Evolutionary conservation across 139 green algal genomes (phyloP).

Genomic region (Chlorella ohadii): DNA sequence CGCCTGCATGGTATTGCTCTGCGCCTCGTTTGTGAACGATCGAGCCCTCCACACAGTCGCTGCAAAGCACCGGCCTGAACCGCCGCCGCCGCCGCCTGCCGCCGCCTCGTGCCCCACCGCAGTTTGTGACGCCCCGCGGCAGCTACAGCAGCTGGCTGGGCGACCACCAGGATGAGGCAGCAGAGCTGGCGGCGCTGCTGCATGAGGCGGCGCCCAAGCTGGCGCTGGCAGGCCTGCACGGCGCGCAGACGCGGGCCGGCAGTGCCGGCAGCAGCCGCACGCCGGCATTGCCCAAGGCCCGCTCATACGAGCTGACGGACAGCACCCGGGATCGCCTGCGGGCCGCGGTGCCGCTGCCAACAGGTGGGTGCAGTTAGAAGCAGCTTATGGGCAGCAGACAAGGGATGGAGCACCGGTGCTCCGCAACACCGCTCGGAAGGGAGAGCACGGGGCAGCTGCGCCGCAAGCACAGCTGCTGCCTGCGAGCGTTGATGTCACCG

Average conservation of each 20-base stretch:
- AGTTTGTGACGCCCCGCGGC: conserved; percentile 1
- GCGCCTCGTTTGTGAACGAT: no score
- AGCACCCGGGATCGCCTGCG: conserved; percentile 37
- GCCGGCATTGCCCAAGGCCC: neutral
- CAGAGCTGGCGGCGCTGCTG: conserved; percentile 74
- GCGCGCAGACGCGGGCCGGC: neutral
- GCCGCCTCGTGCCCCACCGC: neutral
- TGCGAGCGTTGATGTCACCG: no score
- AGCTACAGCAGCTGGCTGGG: conserved; percentile 20
- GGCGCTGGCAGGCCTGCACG: conserved; percentile 24
- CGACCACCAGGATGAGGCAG: conserved; percentile 52
- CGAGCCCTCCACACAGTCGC: no score
- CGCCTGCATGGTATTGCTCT: no score
- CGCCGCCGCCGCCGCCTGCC: neutral
- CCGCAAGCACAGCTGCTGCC: neutral
- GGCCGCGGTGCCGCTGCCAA: conserved; percentile 47
- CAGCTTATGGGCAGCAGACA: neutral
- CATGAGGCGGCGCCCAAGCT: conserved; percentile 65
- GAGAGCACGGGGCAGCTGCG: neutral
- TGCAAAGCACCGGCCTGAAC: neutral
- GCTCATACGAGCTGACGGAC: conserved; percentile 27
- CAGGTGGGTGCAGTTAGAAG: conserved; percentile 11
- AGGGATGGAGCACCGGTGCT: no score
- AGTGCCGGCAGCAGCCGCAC: neutral
- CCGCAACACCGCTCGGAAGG: neutral